Evolutionary conservation across 2,329 filamentous ascomycete species (phyloP).

Genomic region (Gaeumannomyces tritici): DNA sequence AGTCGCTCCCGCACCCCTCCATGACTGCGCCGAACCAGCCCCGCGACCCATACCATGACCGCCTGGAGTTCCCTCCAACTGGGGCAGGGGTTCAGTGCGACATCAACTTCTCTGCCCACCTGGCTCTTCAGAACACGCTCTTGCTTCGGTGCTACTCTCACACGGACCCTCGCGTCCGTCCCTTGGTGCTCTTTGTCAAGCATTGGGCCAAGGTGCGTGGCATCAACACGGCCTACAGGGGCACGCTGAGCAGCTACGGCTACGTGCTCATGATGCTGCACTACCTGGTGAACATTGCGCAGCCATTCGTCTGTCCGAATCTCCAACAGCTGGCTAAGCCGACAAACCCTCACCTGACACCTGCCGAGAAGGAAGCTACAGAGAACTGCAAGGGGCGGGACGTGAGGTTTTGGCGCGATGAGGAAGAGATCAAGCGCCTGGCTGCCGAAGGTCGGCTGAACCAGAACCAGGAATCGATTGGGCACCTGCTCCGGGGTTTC

Average conservation of each 20-base stretch:
- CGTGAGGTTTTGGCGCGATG: conserved; percentile 71
- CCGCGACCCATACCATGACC: conserved; percentile 44
- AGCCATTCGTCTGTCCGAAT: conserved; percentile 77
- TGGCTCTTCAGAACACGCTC: conserved; percentile 75
- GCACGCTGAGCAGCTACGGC: conserved; percentile 81
- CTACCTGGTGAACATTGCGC: conserved; percentile 73
- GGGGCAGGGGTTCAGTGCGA: conserved; percentile 81
- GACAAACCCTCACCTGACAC: conserved; percentile 25
- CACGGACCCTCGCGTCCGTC: conserved; percentile 67
- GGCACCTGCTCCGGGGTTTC: conserved; percentile 68
- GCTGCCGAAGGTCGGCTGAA: conserved; percentile 51
- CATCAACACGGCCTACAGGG: conserved; percentile 80
- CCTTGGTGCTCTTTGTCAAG: conserved; percentile 79
- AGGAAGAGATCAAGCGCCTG: conserved; percentile 55
- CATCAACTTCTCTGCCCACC: conserved; percentile 81
- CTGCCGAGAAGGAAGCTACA: conserved; percentile 26
- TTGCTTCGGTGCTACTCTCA: conserved; percentile 76
- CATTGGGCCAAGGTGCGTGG: conserved; percentile 79
- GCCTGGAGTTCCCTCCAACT: conserved; percentile 67
- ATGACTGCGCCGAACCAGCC: conserved; percentile 39
- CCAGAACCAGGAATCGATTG: conserved; percentile 59
- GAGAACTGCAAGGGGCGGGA: conserved; percentile 52
- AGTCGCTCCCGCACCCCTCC: conserved; percentile 37
- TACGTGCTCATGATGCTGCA: conserved; percentile 90
- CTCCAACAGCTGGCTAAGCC: conserved; percentile 52